A percentile compares a stretch with the other conserved stretches of the same genome.
Evolutionary conservation across 192 early-diverging fungal species (phyloP).

Genomic region (Gamsiella multidivaricata): DNA sequence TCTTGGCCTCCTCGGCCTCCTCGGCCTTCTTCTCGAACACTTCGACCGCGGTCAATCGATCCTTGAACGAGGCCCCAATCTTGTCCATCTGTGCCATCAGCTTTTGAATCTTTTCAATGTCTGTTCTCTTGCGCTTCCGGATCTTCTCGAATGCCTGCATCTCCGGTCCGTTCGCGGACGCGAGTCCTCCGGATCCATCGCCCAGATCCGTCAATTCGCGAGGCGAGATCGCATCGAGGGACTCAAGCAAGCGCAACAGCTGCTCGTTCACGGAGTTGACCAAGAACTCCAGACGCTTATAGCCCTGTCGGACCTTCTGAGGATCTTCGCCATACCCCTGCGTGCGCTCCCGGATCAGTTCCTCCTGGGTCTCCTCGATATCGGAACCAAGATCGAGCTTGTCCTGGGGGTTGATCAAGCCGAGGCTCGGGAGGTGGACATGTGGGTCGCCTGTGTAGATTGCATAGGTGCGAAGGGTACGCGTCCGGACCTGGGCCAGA

Average conservation of each 20-base stretch:
- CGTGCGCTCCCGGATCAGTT: constrained; percentile 32
- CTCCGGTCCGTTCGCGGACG: constrained; percentile 20
- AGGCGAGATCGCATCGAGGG: constrained; percentile 42
- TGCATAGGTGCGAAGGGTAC: constrained; percentile 22
- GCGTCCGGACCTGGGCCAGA: constrained; percentile 35
- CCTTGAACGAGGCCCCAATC: constrained; percentile 27
- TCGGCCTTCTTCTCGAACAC: constrained; percentile 39
- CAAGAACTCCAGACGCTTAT: constrained; percentile 43
- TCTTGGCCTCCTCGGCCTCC: no score
- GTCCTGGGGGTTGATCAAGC: constrained; percentile 28
- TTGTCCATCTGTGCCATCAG: constrained; percentile 42
- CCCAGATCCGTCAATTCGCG: constrained; percentile 49
- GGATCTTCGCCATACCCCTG: constrained; percentile 28
- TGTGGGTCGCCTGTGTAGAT: constrained; percentile 30
- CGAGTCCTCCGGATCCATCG: constrained; percentile 32
- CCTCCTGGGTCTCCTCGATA: constrained; percentile 34
- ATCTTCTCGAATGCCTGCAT: constrained; percentile 41
- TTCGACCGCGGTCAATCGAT: constrained; percentile 23
- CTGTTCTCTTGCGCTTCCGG: constrained; percentile 30
- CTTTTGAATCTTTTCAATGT: constrained; percentile 35
- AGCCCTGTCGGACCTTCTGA: constrained; percentile 32
- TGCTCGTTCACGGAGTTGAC: constrained; percentile 34
- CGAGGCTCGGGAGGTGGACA: constrained; percentile 16
- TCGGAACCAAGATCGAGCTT: constrained; percentile 11
- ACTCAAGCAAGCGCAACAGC: constrained; percentile 24